Base-by-base conservation (phyloP, 495 filamentous ascomycete genomes). In the Bryoglossum gracile region DNA sequence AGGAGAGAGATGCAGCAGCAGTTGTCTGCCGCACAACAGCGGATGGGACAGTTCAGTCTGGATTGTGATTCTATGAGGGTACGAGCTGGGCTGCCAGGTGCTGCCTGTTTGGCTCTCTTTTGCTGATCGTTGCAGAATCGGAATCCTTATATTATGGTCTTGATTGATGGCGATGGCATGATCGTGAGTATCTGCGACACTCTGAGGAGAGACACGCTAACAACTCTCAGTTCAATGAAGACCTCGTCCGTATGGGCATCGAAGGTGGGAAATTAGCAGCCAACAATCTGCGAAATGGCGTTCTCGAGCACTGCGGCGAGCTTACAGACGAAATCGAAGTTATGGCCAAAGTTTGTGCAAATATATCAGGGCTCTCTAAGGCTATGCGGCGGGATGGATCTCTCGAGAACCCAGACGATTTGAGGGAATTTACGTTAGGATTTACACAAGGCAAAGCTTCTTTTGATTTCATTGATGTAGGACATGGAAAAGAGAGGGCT, bases 91-190 rank as follows among this genome's bases (percentile, higher is more conserved):
- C n/a, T n/a, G n/a, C n/a, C n/a, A n/a, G n/a, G n/a, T n/a, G n/a
- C 48, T 24, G 17, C 25, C 21, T 39, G 30, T 3, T 17, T 38
- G n/a, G 17, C 22, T 10, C 13, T 18, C 10, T 14, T 16, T 19
- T 43, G 38, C 54, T 49, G 43, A 52, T 33, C 19, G 34, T 39
- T 21, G 18, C 60, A 89, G 85, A 82, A 82, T 38, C 77, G 76
- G 41, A 84, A 89, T 69, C 79, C 83, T 8, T 91, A 88, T 58
- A 71, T 89, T 55, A 61, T 86, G 22, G 74, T 87, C 14, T 67
- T 94, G 49, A 75, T 94, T 43, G 87, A 94, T 59, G 86, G 84
- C 22, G 82, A 89, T 58, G 81, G 81, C 22, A 75, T 88, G 57
- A 76, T 91, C 54, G 78, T 81, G 64, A 62, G 75, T 60, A 8